A percentile compares a stretch with the other conserved stretches of the same genome.
phyloP scores from a whole-genome alignment of 495 filamentous ascomycete genomes.

The Cercophora newfieldiana region DNA sequence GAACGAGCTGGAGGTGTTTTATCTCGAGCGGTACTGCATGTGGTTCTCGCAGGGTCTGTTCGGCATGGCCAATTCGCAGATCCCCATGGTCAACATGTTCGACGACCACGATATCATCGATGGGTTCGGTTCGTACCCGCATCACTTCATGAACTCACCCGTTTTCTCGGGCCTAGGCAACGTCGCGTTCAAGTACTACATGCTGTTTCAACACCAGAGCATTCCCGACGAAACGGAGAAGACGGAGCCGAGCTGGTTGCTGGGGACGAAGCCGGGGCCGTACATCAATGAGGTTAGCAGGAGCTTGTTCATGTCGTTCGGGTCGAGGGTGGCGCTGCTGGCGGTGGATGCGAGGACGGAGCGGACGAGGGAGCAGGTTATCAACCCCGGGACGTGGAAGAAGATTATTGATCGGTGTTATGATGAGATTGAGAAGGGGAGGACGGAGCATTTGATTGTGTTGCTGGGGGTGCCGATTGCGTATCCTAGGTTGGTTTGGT shows the following conservation, averaged over 20 bases:
- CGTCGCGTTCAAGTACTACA: slow-evolving; percentile 95
- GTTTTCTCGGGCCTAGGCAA: slow-evolving; percentile 88
- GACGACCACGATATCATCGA: slow-evolving; percentile 99
- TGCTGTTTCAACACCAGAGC: slow-evolving; percentile 97
- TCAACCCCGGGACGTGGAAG: slow-evolving; percentile 79
- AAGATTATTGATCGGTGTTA: slow-evolving; percentile 82
- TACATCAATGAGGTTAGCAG: slow-evolving; percentile 87
- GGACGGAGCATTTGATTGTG: slow-evolving; percentile 86
- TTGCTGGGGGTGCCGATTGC: slow-evolving; percentile 85
- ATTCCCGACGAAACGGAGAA: slow-evolving; percentile 72
- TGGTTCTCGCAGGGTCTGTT: slow-evolving; percentile 98
- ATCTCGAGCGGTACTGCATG: slow-evolving; percentile 77
- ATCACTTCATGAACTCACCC: slow-evolving; percentile 87
- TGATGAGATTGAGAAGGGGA: slow-evolving; percentile 75
- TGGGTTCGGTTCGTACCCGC: slow-evolving; percentile 89
- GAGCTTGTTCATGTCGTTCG: slow-evolving; percentile 82
- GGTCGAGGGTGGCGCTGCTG: slow-evolving; percentile 74
- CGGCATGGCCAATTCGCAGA: slow-evolving; percentile 86
- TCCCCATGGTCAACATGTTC: slow-evolving; percentile 97
- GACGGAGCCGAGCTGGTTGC: slow-evolving; percentile 87
- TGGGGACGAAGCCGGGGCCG: slow-evolving; percentile 77
- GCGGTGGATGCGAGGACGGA: slow-evolving; percentile 92
- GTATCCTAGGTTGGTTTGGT: slow-evolving; percentile 82
- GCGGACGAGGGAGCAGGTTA: slow-evolving; percentile 73
- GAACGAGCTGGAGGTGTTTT: slow-evolving; percentile 81